Percentiles rank a stretch among this genome's conserved stretches.
These are phyloP conservation scores for Raphidocelis subcapitata DNA, from an alignment of 139 green algal species.

Conservation along the genomic window DNA sequence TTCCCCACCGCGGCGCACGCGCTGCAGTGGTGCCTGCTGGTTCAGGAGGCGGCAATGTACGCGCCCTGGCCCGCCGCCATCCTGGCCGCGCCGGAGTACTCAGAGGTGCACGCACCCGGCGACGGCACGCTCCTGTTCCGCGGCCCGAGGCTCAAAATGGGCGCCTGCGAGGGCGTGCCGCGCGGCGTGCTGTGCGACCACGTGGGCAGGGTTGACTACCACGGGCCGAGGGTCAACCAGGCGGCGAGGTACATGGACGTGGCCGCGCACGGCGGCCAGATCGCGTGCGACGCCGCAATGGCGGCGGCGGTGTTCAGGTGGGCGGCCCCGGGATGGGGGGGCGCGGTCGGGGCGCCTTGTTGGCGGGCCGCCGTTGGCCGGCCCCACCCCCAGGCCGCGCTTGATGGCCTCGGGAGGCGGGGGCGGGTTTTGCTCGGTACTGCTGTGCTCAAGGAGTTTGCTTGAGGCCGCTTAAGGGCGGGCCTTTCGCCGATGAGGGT, in stretches of 20 bases:
- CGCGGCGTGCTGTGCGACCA: slow-evolving; percentile 36
- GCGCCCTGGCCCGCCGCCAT: slow-evolving; percentile 32
- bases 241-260: slow-evolving; percentile 17
- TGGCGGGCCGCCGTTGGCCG: no score
- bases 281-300: background rate
- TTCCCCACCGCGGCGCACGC: slow-evolving; percentile 24
- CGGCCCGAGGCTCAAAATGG: slow-evolving; percentile 46
- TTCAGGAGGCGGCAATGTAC: slow-evolving; percentile 49
- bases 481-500: no score
- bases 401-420: no score
- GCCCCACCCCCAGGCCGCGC: no score
- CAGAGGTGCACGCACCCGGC: background rate
- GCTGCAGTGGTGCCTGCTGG: slow-evolving; percentile 40
- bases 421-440: no score
- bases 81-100: background rate
- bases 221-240: slow-evolving; percentile 41
- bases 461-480: no score
- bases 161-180: slow-evolving; percentile 38
- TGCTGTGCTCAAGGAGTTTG: no score
- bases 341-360: no score
- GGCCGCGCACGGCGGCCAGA: slow-evolving; percentile 9
- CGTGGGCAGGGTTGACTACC: slow-evolving; percentile 40
- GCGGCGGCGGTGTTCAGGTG: slow-evolving; percentile 1
- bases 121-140: slow-evolving; percentile 23
- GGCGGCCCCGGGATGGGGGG: no score